Base-by-base conservation (phyloP, 306 rosid species). In the Quercus mongolica region DNA sequence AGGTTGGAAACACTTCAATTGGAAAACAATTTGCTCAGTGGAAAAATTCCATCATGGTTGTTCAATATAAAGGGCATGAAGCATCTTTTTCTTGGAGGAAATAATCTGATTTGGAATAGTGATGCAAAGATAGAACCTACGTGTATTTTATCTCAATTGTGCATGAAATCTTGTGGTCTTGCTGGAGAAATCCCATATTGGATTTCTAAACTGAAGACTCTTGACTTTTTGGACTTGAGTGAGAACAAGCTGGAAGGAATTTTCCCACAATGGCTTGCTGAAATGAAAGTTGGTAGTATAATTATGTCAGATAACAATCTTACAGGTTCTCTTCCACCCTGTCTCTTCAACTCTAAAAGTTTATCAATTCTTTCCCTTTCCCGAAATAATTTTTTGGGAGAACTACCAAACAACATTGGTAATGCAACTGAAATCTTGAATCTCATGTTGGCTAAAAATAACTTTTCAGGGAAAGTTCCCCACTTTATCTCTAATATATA, bases 221-320 rank as follows among this genome's bases (percentile, higher is more conserved):
- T 82, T 19, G 35, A 63, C 64, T 63, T 72, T 58, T 30, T 77
- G 9, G 79, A 82, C 75, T 82, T 73, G 79, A 82, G 85, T 44
- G 63, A 77, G 65, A 82, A 82, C 69, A 35, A 82, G 76, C 79
- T 82, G 0, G 75, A 72, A 77, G 85, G 85, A 71, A 14, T 14
- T 2, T 77, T 82, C 56, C 82, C 85, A 62, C 56, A 33, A 41
- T 82, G 85, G 82, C 82, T 82, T 14, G 82, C 82, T 41, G 64
- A 82, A 38, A 77, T 82, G 82, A 70, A 73, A 6, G 30, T 82
- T 12, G 81, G 78, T 10, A 28, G 21, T 74, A 77, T 77, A 5
- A n/a, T 77, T 54, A 71, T 82, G 38, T 82, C 82, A n/a, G 79
- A 77, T 55, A 82, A 82, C 64, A 41, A 71, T 18, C 71, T 73